phyloP scores from a whole-genome alignment of 2,329 filamentous ascomycete species.

The Colletotrichum aenigma region DNA sequence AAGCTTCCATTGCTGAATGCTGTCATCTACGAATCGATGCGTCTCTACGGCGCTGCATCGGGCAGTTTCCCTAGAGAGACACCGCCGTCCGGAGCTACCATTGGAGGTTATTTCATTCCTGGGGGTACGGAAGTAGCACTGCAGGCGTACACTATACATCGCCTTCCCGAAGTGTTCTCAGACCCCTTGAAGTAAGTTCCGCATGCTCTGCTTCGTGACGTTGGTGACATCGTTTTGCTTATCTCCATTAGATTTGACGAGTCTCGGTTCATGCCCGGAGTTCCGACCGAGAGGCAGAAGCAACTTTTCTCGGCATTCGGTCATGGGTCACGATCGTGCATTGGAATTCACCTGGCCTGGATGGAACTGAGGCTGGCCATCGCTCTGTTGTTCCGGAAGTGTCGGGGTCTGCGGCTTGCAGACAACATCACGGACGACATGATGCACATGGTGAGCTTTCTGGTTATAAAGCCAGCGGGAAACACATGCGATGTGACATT shows the following conservation, averaged over 20 bases:
- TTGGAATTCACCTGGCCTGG: slow-evolving; percentile 61
- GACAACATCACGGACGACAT: slow-evolving; percentile 39
- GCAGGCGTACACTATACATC: slow-evolving; percentile 52
- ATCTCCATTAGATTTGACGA: neutral
- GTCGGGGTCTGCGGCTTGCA: slow-evolving; percentile 34
- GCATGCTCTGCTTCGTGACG: too few relatives aligned
- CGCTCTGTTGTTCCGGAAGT: slow-evolving; percentile 56
- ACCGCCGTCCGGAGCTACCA: slow-evolving; percentile 39
- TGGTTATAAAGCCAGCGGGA: slow-evolving; percentile 33
- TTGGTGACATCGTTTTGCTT: neutral
- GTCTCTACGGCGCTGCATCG: slow-evolving; percentile 44
- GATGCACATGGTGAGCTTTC: slow-evolving; percentile 36
- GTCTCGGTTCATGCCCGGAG: neutral
- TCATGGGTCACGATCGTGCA: slow-evolving; percentile 49
- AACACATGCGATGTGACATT: slow-evolving; percentile 31
- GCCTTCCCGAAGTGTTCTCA: slow-evolving; percentile 42
- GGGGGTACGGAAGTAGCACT: slow-evolving; percentile 42
- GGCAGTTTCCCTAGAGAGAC: slow-evolving; percentile 42
- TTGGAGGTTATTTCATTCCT: slow-evolving; percentile 44
- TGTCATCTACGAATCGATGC: slow-evolving; percentile 49
- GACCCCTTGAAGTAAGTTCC: slow-evolving; percentile 35
- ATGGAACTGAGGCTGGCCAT: slow-evolving; percentile 59
- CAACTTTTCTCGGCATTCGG: slow-evolving; percentile 58
- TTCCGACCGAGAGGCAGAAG: slow-evolving; percentile 42
- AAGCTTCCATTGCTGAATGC: slow-evolving; percentile 42